Conservation (phyloP, 352 stramenopile genomes). For the Pythium monospermum region DNA sequence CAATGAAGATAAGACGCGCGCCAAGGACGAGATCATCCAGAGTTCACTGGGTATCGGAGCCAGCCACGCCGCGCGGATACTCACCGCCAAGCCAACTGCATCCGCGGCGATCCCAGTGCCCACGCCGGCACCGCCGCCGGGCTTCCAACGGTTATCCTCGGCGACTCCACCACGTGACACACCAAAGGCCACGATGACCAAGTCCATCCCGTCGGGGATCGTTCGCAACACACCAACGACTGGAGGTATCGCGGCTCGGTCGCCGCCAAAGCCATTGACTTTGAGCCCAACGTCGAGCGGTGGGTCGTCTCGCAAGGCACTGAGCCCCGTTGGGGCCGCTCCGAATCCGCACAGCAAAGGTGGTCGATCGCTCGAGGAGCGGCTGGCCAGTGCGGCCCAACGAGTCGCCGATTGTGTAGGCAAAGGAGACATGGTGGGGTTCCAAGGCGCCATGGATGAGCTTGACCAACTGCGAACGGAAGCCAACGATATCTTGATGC, state of each 20-base stretch:
- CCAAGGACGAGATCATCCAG: conserved; percentile 86
- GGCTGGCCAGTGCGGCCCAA: conserved; percentile 58
- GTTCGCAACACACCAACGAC: conserved; percentile 37
- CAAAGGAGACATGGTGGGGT: conserved; percentile 76
- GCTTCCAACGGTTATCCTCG: conserved; percentile 39
- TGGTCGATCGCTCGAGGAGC: conserved; percentile 43
- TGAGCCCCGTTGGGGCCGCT: conserved; percentile 7
- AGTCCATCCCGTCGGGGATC: conserved; percentile 50
- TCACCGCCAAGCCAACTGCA: conserved; percentile 39
- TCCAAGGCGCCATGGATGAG: conserved; percentile 78
- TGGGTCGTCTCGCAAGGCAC: conserved; percentile 24
- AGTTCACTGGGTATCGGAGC: conserved; percentile 73
- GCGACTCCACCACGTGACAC: conserved; percentile 37
- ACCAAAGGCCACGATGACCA: conserved; percentile 44
- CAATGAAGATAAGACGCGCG: conserved; percentile 78
- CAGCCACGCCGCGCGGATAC: conserved; percentile 51
- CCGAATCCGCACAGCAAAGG: conserved; percentile 17
- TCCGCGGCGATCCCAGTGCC: conserved; percentile 19
- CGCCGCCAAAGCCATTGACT: conserved; percentile 21
- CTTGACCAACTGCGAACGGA: conserved; percentile 75
- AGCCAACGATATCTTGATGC: conserved; percentile 64
- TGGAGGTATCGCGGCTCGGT: conserved; percentile 23
- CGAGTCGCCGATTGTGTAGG: conserved; percentile 67
- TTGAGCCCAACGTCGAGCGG: conserved; percentile 25
- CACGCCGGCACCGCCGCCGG: conserved; percentile 32